Base-by-base conservation (phyloP, 805 yeast genomes). In the Pichia ethanolica region DNA sequence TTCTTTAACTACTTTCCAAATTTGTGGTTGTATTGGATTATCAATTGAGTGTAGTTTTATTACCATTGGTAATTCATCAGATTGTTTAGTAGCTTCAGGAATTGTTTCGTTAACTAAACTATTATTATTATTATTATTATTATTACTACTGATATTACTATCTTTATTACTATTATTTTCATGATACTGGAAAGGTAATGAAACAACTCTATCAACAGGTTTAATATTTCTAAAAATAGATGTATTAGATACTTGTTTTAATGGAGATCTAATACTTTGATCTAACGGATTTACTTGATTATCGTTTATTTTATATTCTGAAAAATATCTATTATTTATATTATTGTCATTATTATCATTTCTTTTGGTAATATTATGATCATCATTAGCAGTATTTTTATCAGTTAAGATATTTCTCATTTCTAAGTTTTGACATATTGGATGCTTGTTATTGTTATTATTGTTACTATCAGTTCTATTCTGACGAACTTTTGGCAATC, bases 1-100 rank as follows among this genome's bases (percentile, higher is more conserved):
- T 40, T 74, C 70, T 42, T 62, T 65, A 28, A 56, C 14, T 20
- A 45, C 32, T 13, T 27, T 58, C 76, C 77, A 73, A 27, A 51
- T 45, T 27, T 61, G 65, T 14, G 14, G 12, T 28, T 45, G 45
- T 10, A 34, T 35, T 14, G 49, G 56, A 1, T 30, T 43, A 20
- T 42, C 45, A 32, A 50, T 40, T 8, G 40, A 14, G 14, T 45
- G 47, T 10, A 38, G n/a, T 28, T 38, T 13, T 6, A 38, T 38
- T 12, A 32, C 4, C 7, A 6, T 6, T 30, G 32, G 32, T 30
- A 30, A 4, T 7, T 30, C 32, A 30, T 30, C 20, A 2, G 20
- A 20, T 20, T 20, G 20, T 20, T 20, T 20, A 20, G 20, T 20
- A 20, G 20, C 20, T 20, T 20, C 20, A 20, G 20, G 20, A 20